Conservation (phyloP, 2,329 filamentous ascomycete species). For the Microdochium trichocladiopsis region DNA sequence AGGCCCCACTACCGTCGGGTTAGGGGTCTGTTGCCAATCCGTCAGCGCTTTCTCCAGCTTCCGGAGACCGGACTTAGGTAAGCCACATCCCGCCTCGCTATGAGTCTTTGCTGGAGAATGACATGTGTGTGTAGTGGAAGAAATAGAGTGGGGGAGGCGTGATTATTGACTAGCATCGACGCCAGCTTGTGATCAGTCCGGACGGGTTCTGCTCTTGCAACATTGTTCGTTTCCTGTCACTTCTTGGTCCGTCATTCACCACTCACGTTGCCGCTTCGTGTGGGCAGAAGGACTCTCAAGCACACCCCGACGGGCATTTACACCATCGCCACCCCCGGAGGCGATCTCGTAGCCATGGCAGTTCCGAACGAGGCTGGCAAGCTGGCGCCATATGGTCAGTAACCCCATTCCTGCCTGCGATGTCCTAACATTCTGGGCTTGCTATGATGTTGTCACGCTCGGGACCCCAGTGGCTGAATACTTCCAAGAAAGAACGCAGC, state of each 20-base stretch:
- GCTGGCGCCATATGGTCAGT: constrained; percentile 15
- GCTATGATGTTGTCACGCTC: too few relatives aligned
- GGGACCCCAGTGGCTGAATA: constrained; percentile 51
- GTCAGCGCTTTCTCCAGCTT: not conserved
- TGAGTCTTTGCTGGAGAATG: not conserved
- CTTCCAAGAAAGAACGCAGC: constrained; percentile 55
- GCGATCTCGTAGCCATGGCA: not conserved
- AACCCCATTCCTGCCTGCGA: not conserved
- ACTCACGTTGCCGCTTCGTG: too few relatives aligned
- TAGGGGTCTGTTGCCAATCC: not conserved
- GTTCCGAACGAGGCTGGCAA: constrained; percentile 6
- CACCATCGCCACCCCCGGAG: not conserved
- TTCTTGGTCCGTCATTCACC: too few relatives aligned
- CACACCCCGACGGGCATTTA: too few relatives aligned
- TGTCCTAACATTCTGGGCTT: too few relatives aligned
- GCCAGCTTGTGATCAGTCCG: not conserved
- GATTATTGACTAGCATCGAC: not conserved
- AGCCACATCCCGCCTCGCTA: constrained; percentile 3
- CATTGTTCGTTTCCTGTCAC: too few relatives aligned
- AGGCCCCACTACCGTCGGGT: not conserved
- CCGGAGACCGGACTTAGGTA: constrained; percentile 12
- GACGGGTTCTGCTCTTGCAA: not conserved
- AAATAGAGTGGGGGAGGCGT: constrained; percentile 1
- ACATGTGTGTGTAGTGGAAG: not conserved
- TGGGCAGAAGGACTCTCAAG: too few relatives aligned